Evolutionary conservation across 495 filamentous ascomycete genomes (phyloP).

Genomic region (Penicillium egyptiacum): DNA sequence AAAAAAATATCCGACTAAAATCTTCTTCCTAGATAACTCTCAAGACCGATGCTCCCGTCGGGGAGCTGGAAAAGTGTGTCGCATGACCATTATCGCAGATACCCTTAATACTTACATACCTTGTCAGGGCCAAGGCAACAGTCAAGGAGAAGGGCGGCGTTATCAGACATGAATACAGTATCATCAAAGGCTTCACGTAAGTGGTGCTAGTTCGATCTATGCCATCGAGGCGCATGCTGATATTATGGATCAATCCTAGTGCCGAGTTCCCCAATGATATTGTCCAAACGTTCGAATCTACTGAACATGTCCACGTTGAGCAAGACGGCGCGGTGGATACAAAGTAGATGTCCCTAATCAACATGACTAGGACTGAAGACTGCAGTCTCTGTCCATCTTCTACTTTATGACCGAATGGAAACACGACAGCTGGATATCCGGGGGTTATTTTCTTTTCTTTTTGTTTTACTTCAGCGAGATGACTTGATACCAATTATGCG

Average conservation of each 20-base stretch:
- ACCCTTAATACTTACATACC: conserved; percentile 10
- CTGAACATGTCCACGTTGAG: conserved; percentile 77
- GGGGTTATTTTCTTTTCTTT: conserved; percentile 15
- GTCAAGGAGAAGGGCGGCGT: conserved; percentile 70
- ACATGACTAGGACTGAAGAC: not conserved
- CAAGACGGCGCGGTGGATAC: conserved; percentile 66
- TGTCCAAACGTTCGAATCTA: conserved; percentile 58
- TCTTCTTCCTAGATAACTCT: conserved; percentile 65
- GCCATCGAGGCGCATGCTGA: not conserved
- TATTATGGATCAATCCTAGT: conserved; percentile 42
- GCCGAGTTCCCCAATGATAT: conserved; percentile 69
- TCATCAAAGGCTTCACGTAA: conserved; percentile 93
- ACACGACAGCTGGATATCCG: not conserved
- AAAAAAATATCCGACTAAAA: conserved; percentile 15
- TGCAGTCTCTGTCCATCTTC: conserved; percentile 5
- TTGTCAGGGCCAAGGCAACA: conserved; percentile 67
- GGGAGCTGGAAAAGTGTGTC: conserved; percentile 63
- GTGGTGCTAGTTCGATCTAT: conserved; percentile 25
- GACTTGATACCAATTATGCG: conserved; percentile 22
- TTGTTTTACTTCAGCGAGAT: conserved; percentile 20
- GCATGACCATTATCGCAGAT: not conserved
- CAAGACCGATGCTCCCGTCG: conserved; percentile 60
- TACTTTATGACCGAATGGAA: not conserved
- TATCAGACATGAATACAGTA: conserved; percentile 76
- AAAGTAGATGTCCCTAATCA: conserved; percentile 48